A percentile compares a stretch with the other conserved stretches of the same genome.
Conservation (phyloP, 2,329 filamentous ascomycete genomes). For the Fusarium marasasianum region DNA sequence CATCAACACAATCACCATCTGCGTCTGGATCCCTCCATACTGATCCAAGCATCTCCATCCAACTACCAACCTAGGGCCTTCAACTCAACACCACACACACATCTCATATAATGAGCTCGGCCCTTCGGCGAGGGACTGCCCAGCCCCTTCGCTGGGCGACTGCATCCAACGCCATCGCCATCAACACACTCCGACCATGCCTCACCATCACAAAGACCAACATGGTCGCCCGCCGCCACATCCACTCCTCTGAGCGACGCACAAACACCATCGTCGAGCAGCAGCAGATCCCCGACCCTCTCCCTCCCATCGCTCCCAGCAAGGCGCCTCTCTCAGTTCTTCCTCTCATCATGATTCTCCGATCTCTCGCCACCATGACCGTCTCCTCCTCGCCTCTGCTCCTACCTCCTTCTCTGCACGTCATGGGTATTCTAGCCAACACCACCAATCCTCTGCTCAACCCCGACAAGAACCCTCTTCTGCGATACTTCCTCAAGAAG, state of each 20-base stretch:
- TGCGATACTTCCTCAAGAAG: conserved; percentile 76
- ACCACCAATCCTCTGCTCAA: conserved; percentile 73
- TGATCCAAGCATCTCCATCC: conserved; percentile 20
- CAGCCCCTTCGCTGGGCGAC: conserved; percentile 40
- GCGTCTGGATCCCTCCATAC: conserved; percentile 31
- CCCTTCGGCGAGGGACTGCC: conserved; percentile 41
- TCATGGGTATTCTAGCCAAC: conserved; percentile 76
- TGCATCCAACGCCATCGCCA: conserved; percentile 27
- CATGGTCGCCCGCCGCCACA: conserved; percentile 39
- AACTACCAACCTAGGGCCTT: conserved; percentile 10
- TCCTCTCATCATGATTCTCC: conserved; percentile 71
- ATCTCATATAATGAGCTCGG: conserved; percentile 39
- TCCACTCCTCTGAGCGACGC: conserved; percentile 51
- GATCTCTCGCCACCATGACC: conserved; percentile 74
- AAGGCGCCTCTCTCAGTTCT: conserved; percentile 70
- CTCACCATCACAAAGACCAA: conserved; percentile 29
- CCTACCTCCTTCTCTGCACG: conserved; percentile 72
- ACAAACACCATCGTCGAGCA: conserved; percentile 48
- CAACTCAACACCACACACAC: conserved; percentile 16
- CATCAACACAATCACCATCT: neutral
- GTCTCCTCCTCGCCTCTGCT: conserved; percentile 77
- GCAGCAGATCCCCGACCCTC: conserved; percentile 45
- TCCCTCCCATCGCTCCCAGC: conserved; percentile 39
- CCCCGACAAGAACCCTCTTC: conserved; percentile 77
- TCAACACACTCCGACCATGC: conserved; percentile 35